Evolutionary conservation across 371 early-diverging fungal genomes (phyloP).

Genomic region (Lichtheimia ornata): DNA sequence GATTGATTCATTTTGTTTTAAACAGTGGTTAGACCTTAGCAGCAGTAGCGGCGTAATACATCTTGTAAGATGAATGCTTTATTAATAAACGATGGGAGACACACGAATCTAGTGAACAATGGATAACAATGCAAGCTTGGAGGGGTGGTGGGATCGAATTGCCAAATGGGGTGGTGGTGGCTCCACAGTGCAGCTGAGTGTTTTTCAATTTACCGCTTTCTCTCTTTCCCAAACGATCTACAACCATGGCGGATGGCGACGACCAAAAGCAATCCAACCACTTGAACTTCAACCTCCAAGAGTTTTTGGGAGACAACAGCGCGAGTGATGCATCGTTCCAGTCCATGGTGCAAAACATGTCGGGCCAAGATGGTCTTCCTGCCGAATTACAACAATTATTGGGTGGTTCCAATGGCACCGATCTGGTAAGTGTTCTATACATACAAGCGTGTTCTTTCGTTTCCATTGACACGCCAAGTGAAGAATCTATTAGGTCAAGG

Average conservation of each 20-base stretch:
- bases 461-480: conserved; percentile 4
- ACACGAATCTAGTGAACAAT: no score
- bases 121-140: no score
- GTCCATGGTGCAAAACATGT: conserved; percentile 33
- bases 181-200: no score
- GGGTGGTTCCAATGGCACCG: conserved; percentile 31
- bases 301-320: conserved; percentile 30
- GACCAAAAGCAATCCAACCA: conserved; percentile 4
- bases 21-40: no score
- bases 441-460: neutral
- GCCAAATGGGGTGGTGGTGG: no score
- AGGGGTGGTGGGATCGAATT: no score
- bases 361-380: conserved; percentile 30
- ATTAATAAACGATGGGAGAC: no score
- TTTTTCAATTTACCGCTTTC: no score
- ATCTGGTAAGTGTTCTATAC: conserved; percentile 16
- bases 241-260: conserved; percentile 2
- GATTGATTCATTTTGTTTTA: no score
- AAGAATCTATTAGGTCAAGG: conserved; percentile 15
- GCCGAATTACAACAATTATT: conserved; percentile 38
- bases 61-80: no score
- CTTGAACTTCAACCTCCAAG: conserved; percentile 36
- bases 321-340: conserved; percentile 39
- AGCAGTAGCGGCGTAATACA: no score
- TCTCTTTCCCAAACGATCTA: neutral